Base-by-base conservation (phyloP, 805 yeast species). In the Candida chauliodis region DNA sequence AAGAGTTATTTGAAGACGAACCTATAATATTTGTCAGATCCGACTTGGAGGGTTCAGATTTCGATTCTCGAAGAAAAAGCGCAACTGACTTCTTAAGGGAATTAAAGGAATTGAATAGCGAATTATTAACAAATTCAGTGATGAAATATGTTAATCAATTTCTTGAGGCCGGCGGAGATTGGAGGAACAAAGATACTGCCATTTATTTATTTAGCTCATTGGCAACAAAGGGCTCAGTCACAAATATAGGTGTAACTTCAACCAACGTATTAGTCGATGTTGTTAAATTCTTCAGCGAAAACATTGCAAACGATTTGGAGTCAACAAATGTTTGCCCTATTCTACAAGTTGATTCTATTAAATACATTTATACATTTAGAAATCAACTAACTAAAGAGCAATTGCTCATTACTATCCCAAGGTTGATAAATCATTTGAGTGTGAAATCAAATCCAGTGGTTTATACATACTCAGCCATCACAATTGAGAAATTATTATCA, bases 1-100 rank as follows among this genome's bases (percentile, higher is more conserved):
- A 87, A 52, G 99, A 95, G 59, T 61, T 82, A 44, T 91, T 93
- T 59, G 99, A 93, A 61, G 99, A 93, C 61, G 99, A 93, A 56
- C 99, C 99, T 25, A 83, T 93, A 38, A 95, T 87, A 52, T 93
- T 74, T 56, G 90, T 90, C 15, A 76, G 98, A 53, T 75, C 95
- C 44, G 99, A 93, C 59, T 69, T 95, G 32, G 99, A 95, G 62
- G 98, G 98, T 5, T 81, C 95, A 0, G 98, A 91, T 56, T 76
- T 84, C 10, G 98, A 90, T 54, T 83, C 96, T 1, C 78, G 99
- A 61, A 76, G 97, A 60, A 79, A 95, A 50, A 80, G 96, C 0
- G 81, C 97, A n/a, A 86, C 95, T 1, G 97, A 88, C 52, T 89
- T 93, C 53, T 67, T 93, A 48, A 77, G 95, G 45, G 95, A 88